A percentile compares a stretch with the other conserved stretches of the same genome.
Conservation (phyloP, 768 basidiomycete genomes). For the Mycena chlorophos region DNA sequence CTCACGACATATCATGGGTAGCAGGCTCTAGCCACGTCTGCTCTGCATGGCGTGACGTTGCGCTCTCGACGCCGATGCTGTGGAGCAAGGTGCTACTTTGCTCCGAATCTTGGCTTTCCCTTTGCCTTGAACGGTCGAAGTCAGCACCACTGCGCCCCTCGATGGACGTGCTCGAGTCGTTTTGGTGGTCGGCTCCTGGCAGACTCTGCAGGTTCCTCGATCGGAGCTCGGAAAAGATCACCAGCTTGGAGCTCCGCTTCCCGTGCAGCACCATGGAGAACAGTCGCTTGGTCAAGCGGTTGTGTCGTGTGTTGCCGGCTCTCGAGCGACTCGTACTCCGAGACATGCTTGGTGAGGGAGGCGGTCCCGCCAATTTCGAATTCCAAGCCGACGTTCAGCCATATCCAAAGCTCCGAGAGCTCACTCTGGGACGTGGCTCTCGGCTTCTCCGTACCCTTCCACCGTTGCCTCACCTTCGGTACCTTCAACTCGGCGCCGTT, state of each 20-base stretch:
- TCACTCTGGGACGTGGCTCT: neutral
- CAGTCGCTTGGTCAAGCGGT: neutral
- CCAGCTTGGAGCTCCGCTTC: conserved; percentile 1
- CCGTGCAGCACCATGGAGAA: neutral
- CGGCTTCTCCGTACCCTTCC: neutral
- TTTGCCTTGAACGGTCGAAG: conserved; percentile 11
- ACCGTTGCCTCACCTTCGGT: conserved; percentile 5
- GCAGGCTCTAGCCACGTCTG: conserved; percentile 12
- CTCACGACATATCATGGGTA: conserved; percentile 8
- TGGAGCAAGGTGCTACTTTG: conserved; percentile 13
- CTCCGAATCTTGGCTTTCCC: conserved; percentile 1
- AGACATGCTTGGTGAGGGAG: neutral
- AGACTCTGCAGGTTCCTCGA: conserved; percentile 1
- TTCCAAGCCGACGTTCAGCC: neutral
- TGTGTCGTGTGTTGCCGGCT: conserved; percentile 9
- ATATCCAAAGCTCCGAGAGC: conserved; percentile 9
- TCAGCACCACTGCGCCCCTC: conserved; percentile 8
- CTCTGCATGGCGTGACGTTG: conserved; percentile 12
- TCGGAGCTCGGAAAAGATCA: conserved; percentile 1
- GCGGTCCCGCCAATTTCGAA: neutral
- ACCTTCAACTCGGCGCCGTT: neutral
- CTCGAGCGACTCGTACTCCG: conserved; percentile 2
- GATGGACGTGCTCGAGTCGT: too few relatives aligned
- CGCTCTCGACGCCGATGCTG: conserved; percentile 5
- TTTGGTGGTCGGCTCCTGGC: too few relatives aligned